Conservation (phyloP, 164 flowering plant genomes). For the Aristolochia californica region DNA sequence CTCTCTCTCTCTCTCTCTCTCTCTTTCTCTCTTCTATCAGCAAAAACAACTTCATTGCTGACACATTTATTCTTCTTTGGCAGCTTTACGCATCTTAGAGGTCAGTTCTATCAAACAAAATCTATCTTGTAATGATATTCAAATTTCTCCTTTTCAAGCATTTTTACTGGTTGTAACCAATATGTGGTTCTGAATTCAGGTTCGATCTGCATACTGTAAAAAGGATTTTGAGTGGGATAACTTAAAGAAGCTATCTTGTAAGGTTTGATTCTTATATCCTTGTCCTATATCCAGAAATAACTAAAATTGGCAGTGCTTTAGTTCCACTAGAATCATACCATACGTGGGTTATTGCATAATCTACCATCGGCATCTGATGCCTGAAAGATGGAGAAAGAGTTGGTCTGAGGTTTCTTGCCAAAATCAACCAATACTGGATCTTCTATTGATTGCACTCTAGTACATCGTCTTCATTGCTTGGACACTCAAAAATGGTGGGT, state of each 20-base stretch:
- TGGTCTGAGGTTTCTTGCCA: no score
- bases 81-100: slow-evolving; percentile 85
- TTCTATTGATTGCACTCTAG: no score
- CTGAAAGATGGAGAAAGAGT: no score
- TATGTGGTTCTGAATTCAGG: slow-evolving; percentile 26
- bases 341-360: background rate
- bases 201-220: slow-evolving; percentile 77
- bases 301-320: background rate
- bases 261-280: slow-evolving; percentile 27
- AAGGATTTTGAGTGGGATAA: slow-evolving; percentile 94
- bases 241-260: slow-evolving; percentile 44
- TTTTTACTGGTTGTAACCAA: background rate
- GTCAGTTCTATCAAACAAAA: slow-evolving; percentile 24
- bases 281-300: background rate
- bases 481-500: no score
- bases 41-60: background rate
- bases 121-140: background rate
- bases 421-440: no score
- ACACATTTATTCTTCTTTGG: background rate
- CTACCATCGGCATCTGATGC: background rate
- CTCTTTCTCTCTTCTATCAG: background rate
- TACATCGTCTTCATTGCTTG: no score
- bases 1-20: no score
- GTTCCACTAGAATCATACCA: background rate
- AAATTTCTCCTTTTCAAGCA: background rate